These are phyloP conservation scores for Penicillium carneum DNA, from an alignment of 2,329 filamentous ascomycete species.

Conservation along the genomic window DNA sequence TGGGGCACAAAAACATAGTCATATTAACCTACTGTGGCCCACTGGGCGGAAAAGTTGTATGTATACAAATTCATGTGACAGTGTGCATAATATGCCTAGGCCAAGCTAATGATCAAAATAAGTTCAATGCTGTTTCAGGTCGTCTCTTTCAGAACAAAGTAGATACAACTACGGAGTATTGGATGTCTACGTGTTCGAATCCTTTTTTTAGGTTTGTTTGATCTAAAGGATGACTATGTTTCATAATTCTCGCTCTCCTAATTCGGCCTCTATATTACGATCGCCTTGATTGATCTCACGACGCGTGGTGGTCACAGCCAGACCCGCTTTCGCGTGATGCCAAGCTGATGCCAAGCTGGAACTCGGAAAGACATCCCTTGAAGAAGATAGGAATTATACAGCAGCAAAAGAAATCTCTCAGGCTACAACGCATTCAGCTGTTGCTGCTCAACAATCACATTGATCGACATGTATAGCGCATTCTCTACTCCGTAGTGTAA, in stretches of 20 bases:
- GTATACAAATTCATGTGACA: neutral
- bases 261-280: neutral
- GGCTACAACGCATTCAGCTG: neutral
- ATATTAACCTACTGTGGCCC: neutral
- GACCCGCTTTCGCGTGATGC: constrained; percentile 9
- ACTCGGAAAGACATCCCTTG: neutral
- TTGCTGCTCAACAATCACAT: neutral
- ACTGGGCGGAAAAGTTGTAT: too few relatives aligned
- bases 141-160: neutral
- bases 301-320: neutral
- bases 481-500: neutral
- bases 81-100: neutral
- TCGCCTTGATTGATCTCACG: neutral
- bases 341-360: constrained; percentile 16
- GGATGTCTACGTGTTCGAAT: neutral
- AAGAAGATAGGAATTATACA: neutral
- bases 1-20: neutral
- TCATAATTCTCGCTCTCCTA: neutral
- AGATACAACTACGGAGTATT: neutral
- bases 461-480: neutral
- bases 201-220: too few relatives aligned
- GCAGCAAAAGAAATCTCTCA: neutral
- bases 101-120: neutral
- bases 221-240: too few relatives aligned
- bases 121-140: neutral